Conservation (phyloP, 345 rosid genomes). For the Bruguiera gymnorhiza region DNA sequence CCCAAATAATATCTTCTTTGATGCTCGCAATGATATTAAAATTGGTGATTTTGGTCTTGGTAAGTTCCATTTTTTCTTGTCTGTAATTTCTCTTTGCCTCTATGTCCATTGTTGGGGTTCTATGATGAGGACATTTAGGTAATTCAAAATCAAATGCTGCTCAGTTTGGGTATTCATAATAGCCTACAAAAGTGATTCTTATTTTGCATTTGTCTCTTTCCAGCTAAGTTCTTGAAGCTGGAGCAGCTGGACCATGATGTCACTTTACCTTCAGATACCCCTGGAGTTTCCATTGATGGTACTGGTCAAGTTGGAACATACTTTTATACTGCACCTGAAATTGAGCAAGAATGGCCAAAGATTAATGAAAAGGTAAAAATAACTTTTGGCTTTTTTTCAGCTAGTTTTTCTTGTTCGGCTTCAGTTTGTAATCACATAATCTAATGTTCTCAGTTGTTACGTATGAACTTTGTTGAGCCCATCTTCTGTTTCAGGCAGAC, state of each 20-base stretch:
- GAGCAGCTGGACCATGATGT: conserved; percentile 90
- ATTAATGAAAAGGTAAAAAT: conserved; percentile 85
- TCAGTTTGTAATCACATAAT: conserved; percentile 3
- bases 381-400: conserved; percentile 14
- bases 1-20: conserved; percentile 90
- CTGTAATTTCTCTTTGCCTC: conserved; percentile 13
- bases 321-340: conserved; percentile 97
- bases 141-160: not conserved
- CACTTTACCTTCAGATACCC: conserved; percentile 48
- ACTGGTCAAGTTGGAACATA: conserved; percentile 96
- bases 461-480: conserved; percentile 8
- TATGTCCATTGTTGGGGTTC: not conserved
- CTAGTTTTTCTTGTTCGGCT: conserved; percentile 9
- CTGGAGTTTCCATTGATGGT: conserved; percentile 75
- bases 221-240: conserved; percentile 92
- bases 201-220: conserved; percentile 21
- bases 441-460: conserved; percentile 5
- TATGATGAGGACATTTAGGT: not conserved
- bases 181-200: conserved; percentile 6
- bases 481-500: conserved; percentile 63
- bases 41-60: conserved; percentile 99
- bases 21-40: conserved; percentile 88
- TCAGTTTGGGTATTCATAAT: not conserved
- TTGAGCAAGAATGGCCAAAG: conserved; percentile 98
- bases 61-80: conserved; percentile 34